A percentile compares a stretch with the other conserved stretches of the same genome.
Evolutionary conservation across 441 rosid species (phyloP).

Genomic region (Pelargonium australe): DNA sequence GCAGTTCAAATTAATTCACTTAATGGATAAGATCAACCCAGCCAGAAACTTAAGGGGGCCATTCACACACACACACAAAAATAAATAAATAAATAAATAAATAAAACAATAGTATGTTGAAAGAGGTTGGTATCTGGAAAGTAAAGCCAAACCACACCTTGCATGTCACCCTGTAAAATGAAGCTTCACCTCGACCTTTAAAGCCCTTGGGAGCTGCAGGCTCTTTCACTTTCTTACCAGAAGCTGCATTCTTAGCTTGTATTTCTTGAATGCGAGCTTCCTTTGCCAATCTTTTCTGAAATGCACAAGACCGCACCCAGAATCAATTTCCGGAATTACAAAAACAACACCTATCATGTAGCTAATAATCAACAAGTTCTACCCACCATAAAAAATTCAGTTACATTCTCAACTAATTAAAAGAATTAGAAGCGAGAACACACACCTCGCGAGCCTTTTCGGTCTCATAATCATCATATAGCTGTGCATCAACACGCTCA

Average conservation of each 20-base stretch:
- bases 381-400: constrained; percentile 5
- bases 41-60: neutral
- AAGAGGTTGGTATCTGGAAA: constrained; percentile 15
- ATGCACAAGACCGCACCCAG: constrained; percentile 8
- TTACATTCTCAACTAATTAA: neutral
- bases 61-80: neutral
- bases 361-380: neutral
- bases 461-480: constrained; percentile 90
- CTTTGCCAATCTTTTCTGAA: constrained; percentile 86
- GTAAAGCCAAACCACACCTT: constrained; percentile 47
- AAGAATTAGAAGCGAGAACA: constrained; percentile 16
- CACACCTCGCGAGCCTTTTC: constrained; percentile 88
- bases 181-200: constrained; percentile 89
- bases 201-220: constrained; percentile 50
- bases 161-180: constrained; percentile 90
- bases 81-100: too few relatives aligned
- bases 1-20: neutral
- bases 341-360: neutral
- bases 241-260: constrained; percentile 71
- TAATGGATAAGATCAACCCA: constrained; percentile 3
- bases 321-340: constrained; percentile 8
- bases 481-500: constrained; percentile 74
- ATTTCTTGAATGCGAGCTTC: constrained; percentile 80
- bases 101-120: neutral
- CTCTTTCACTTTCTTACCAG: constrained; percentile 80